These are phyloP conservation scores for Paecilomyces sp. DNA, from an alignment of 2,329 filamentous ascomycete species.

Conservation along the genomic window DNA sequence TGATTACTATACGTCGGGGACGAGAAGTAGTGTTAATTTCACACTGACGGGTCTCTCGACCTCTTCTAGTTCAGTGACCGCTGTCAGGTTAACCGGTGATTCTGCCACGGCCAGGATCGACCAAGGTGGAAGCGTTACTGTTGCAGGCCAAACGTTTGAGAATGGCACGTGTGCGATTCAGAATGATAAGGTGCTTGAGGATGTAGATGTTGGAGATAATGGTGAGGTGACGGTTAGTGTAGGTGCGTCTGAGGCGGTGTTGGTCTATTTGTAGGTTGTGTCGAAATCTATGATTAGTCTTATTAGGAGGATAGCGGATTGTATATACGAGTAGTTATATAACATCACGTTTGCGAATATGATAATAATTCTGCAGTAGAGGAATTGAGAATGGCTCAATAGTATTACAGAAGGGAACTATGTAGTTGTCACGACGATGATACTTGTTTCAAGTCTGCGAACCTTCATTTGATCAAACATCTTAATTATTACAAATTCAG, in stretches of 20 bases:
- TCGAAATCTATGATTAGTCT: background rate
- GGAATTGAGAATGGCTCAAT: too few relatives aligned
- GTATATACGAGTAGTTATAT: too few relatives aligned
- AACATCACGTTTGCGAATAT: too few relatives aligned
- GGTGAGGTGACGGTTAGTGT: constrained; percentile 34
- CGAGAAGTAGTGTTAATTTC: constrained; percentile 27
- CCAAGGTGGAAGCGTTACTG: constrained; percentile 34
- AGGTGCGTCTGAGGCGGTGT: constrained; percentile 41
- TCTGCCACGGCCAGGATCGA: constrained; percentile 40
- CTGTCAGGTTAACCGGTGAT: constrained; percentile 40
- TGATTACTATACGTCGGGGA: constrained; percentile 24
- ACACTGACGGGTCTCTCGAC: constrained; percentile 36
- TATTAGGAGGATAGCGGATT: background rate
- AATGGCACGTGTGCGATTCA: constrained; percentile 40
- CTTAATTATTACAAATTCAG: too few relatives aligned
- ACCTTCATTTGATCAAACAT: too few relatives aligned
- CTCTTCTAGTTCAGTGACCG: constrained; percentile 22
- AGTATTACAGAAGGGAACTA: too few relatives aligned
- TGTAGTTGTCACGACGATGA: too few relatives aligned
- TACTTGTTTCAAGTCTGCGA: too few relatives aligned
- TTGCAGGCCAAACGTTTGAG: constrained; percentile 42
- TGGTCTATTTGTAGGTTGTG: constrained; percentile 35
- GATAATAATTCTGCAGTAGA: too few relatives aligned
- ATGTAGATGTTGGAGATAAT: constrained; percentile 10
- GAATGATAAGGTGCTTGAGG: constrained; percentile 25